A percentile compares a stretch with the other conserved stretches of the same genome.
Conservation (phyloP, 352 stramenopile species). For the Phytophthora europaea region DNA sequence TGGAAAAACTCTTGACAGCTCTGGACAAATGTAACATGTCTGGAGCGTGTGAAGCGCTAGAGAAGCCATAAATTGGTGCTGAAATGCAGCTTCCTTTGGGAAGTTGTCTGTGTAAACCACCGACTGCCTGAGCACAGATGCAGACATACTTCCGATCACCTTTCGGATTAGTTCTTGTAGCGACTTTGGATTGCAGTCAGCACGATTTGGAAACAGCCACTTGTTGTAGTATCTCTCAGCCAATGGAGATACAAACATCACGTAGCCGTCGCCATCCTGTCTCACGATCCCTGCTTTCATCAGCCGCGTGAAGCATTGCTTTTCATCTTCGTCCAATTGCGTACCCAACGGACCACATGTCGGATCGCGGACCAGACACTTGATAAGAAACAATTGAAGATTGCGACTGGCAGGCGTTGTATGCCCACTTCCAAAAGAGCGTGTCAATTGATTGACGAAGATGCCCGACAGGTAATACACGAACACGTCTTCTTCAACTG, state of each 20-base stretch:
- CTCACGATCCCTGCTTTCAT: conserved; percentile 2
- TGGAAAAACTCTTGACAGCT: too few relatives aligned
- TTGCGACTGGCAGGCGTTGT: not conserved
- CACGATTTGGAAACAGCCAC: conserved; percentile 13
- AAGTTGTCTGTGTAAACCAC: too few relatives aligned
- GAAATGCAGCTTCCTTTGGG: too few relatives aligned
- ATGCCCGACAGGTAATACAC: conserved; percentile 1
- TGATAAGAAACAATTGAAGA: not conserved
- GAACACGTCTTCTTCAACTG: not conserved
- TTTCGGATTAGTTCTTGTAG: too few relatives aligned
- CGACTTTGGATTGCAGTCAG: too few relatives aligned
- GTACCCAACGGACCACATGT: not conserved
- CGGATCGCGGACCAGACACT: conserved; percentile 5
- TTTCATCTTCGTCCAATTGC: not conserved
- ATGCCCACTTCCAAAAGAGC: not conserved
- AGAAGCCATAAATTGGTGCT: too few relatives aligned
- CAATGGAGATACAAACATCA: conserved; percentile 17
- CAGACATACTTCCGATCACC: too few relatives aligned
- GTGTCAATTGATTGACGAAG: conserved; percentile 2
- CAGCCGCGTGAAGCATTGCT: conserved; percentile 6
- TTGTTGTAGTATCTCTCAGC: conserved; percentile 15
- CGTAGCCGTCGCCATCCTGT: not conserved
- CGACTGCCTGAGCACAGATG: too few relatives aligned
- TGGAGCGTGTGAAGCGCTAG: too few relatives aligned
- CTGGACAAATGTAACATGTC: too few relatives aligned